phyloP scores from a whole-genome alignment of 106 monocot genomes.

The Dioscorea zingiberensis region DNA sequence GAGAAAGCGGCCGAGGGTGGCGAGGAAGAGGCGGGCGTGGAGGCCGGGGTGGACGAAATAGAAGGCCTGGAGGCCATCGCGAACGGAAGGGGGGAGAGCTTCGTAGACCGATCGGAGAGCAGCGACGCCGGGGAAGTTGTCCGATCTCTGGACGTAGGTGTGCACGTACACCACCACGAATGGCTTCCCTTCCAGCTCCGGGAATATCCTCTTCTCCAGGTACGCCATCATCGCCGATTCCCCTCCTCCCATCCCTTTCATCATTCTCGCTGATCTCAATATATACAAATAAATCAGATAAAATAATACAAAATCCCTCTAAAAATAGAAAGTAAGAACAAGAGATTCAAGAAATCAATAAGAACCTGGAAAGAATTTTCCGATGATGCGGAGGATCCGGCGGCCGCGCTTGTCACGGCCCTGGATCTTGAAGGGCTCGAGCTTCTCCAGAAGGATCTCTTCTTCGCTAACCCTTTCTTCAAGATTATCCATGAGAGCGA shows the following conservation, averaged over 20 bases:
- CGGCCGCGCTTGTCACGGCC: constrained; percentile 80
- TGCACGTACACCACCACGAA: constrained; percentile 77
- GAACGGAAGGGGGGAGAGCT: constrained; percentile 28
- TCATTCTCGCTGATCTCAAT: constrained; percentile 25
- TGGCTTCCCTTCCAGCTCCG: constrained; percentile 28
- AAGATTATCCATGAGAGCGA: no score
- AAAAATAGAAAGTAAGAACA: not conserved
- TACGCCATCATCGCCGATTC: constrained; percentile 44
- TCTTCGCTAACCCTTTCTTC: no score
- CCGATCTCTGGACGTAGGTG: constrained; percentile 38
- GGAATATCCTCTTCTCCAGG: constrained; percentile 54
- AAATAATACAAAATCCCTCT: not conserved
- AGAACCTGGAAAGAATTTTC: constrained; percentile 80
- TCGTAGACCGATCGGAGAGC: constrained; percentile 63
- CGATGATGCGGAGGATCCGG: constrained; percentile 63
- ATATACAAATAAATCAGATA: not conserved
- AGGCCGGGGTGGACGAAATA: constrained; percentile 89
- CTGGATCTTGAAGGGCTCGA: constrained; percentile 52
- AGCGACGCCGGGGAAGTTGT: constrained; percentile 76
- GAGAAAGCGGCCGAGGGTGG: constrained; percentile 82
- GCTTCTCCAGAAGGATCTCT: constrained; percentile 26
- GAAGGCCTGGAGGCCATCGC: constrained; percentile 47
- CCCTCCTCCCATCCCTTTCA: constrained; percentile 20
- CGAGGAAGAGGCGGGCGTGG: constrained; percentile 82
- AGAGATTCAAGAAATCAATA: not conserved